Percentiles rank a stretch among this genome's conserved stretches.
These are phyloP conservation scores for Neurospora sp. DNA, from an alignment of 495 filamentous ascomycete species.

Conservation along the genomic window DNA sequence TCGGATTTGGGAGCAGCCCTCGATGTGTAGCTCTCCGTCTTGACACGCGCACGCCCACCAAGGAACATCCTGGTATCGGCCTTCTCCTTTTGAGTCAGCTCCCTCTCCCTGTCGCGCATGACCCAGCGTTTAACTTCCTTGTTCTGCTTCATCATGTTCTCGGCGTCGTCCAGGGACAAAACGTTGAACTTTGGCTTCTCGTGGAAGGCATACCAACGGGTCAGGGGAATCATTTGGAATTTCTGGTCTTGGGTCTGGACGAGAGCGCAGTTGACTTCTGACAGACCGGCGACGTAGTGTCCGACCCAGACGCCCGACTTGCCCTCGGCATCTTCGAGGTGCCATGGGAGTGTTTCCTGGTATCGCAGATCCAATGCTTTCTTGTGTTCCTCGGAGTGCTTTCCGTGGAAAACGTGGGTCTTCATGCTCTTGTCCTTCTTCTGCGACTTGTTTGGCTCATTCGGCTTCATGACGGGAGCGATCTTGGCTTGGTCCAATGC, in stretches of 20 bases:
- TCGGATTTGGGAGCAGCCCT: constrained; percentile 39
- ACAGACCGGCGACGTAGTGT: constrained; percentile 75
- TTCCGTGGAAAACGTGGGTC: constrained; percentile 48
- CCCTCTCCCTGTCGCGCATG: constrained; percentile 52
- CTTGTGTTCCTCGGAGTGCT: constrained; percentile 58
- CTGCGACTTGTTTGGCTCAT: constrained; percentile 45
- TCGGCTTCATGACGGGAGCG: constrained; percentile 53
- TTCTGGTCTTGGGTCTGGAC: constrained; percentile 46
- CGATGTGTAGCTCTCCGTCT: constrained; percentile 43
- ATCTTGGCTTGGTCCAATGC: constrained; percentile 81
- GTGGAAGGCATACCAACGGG: constrained; percentile 91
- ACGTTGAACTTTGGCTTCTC: constrained; percentile 74
- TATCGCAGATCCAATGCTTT: constrained; percentile 74
- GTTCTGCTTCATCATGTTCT: constrained; percentile 55
- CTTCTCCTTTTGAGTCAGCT: constrained; percentile 41
- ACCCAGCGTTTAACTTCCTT: constrained; percentile 53
- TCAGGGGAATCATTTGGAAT: constrained; percentile 81
- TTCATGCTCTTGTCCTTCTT: constrained; percentile 68
- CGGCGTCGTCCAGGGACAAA: constrained; percentile 74
- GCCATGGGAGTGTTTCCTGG: constrained; percentile 92
- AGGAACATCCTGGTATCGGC: constrained; percentile 37
- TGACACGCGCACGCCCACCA: constrained; percentile 35
- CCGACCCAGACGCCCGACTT: constrained; percentile 82
- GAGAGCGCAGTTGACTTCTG: constrained; percentile 65
- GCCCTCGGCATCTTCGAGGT: constrained; percentile 90